A percentile compares a stretch with the other conserved stretches of the same genome.
These are phyloP conservation scores for Canariomyces notabilis DNA, from an alignment of 2,329 filamentous ascomycete species.

Conservation along the genomic window DNA sequence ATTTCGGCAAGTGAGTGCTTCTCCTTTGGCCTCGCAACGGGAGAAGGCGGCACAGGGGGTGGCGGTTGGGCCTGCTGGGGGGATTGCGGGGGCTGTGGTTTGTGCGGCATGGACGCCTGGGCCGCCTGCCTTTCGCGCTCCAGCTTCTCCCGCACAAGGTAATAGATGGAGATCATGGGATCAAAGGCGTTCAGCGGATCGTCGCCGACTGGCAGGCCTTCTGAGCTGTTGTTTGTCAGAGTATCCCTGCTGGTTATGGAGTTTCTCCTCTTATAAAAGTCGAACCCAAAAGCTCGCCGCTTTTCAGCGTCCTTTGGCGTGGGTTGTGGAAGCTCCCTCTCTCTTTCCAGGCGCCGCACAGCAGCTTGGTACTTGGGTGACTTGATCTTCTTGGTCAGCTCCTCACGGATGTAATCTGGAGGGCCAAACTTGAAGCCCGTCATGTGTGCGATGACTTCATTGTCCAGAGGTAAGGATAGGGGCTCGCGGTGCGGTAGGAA, in stretches of 20 bases:
- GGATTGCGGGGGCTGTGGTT: slow-evolving; percentile 22
- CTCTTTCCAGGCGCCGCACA: slow-evolving; percentile 64
- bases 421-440: slow-evolving; percentile 96
- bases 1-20: slow-evolving; percentile 63
- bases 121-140: slow-evolving; percentile 60
- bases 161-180: slow-evolving; percentile 89
- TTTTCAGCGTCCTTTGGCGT: slow-evolving; percentile 65
- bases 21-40: slow-evolving; percentile 31
- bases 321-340: slow-evolving; percentile 54
- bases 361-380: slow-evolving; percentile 92
- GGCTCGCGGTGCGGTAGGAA: slow-evolving; percentile 80
- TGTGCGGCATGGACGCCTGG: slow-evolving; percentile 20
- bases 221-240: slow-evolving; percentile 74
- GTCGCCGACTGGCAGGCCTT: slow-evolving; percentile 73
- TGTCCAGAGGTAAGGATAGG: slow-evolving; percentile 76
- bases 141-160: slow-evolving; percentile 90
- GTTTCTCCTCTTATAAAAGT: slow-evolving; percentile 93
- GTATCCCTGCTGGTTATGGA: slow-evolving; percentile 87
- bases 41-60: slow-evolving; percentile 20
- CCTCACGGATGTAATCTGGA: slow-evolving; percentile 72
- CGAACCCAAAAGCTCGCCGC: slow-evolving; percentile 80
- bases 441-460: slow-evolving; percentile 84
- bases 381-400: slow-evolving; percentile 80
- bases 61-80: slow-evolving; percentile 21
- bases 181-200: slow-evolving; percentile 93